Conservation (phyloP, 2,329 filamentous ascomycete species). For the Xylariaceae sp. region DNA sequence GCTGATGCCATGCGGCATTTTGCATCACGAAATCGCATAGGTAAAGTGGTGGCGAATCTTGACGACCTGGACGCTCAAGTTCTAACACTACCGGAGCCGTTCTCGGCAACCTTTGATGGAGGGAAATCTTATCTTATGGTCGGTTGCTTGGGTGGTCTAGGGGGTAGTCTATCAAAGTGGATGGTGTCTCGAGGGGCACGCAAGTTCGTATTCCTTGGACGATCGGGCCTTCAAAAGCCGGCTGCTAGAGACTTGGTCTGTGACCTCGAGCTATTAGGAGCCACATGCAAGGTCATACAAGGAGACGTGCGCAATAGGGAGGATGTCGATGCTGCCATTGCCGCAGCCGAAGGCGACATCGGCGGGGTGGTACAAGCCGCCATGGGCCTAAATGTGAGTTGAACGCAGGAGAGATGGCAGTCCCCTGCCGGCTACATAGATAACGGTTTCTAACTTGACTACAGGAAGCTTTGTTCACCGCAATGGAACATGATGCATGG, state of each 20-base stretch:
- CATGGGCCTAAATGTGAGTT: slow-evolving; percentile 42
- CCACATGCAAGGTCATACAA: slow-evolving; percentile 1
- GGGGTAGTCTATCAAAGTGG: slow-evolving; percentile 31
- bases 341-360: slow-evolving; percentile 24
- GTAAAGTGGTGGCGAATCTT: slow-evolving; percentile 17
- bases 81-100: not conserved
- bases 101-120: not conserved
- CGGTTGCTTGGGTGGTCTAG: slow-evolving; percentile 36
- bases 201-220: slow-evolving; percentile 40
- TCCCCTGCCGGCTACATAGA: no score
- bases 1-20: slow-evolving; percentile 13
- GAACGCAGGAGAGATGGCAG: no score
- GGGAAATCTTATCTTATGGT: slow-evolving; percentile 21
- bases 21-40: slow-evolving; percentile 4
- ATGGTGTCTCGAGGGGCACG: slow-evolving; percentile 38
- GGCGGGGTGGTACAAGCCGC: slow-evolving; percentile 44
- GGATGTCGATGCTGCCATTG: no score
- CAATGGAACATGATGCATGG: slow-evolving; percentile 15
- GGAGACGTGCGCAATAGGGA: not conserved
- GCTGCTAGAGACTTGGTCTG: slow-evolving; percentile 26
- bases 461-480: slow-evolving; percentile 30
- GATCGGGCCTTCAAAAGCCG: slow-evolving; percentile 32
- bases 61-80: slow-evolving; percentile 6
- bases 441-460: no score
- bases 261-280: slow-evolving; percentile 11